Base-by-base conservation (phyloP, 2,329 filamentous ascomycete species). In the Calonectria pseudoreteaudii region DNA sequence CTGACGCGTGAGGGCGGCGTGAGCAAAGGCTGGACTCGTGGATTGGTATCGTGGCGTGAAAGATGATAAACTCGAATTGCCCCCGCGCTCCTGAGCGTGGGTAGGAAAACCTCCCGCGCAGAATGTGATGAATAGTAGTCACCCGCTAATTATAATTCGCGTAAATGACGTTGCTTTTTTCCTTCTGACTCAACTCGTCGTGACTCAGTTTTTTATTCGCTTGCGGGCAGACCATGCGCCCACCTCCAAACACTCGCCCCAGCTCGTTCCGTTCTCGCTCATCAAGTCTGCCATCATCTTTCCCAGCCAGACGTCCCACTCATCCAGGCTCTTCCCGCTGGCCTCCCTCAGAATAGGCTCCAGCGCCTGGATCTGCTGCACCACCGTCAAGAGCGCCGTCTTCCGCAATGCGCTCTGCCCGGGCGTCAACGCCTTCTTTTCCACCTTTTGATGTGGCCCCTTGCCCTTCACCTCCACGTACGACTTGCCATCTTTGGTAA, bases 211-310 rank as follows among this genome's bases (percentile, higher is more conserved):
- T 23, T 67, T 44, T 53, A 38, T 66, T 66, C 76, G 81, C 89
- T 98, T 98, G 85, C 93, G 95, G 74, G 93, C 97, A 83, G 93
- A 97, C 87, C 96, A 98, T 83, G 95, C 97, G 47, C 96, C 94
- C 76, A 95, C 92, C 80, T 91, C 95, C 26, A 98, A 86, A 84
- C 95, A 98, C 84, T 98, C 96, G 62, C 96, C 95, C 87, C 92
- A 95, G 62, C 91, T 92, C 23, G 94, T 93, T 26, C 94, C 94
- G 69, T 92, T 93, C 74, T 96, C 93, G 82, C 93, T 92, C 81
- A 98, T 89, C 80, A 98, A 85, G 84, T 97, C 94, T 60, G 91
- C 91, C 90, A 95, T 96, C 93, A 98, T 94, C 84, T 93, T 94
- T 50, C 93, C 92, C 86, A 94, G 92, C 96, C 96, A 98, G 52